phyloP scores from a whole-genome alignment of 2,329 filamentous ascomycete genomes.

The Diaporthe ampelina region DNA sequence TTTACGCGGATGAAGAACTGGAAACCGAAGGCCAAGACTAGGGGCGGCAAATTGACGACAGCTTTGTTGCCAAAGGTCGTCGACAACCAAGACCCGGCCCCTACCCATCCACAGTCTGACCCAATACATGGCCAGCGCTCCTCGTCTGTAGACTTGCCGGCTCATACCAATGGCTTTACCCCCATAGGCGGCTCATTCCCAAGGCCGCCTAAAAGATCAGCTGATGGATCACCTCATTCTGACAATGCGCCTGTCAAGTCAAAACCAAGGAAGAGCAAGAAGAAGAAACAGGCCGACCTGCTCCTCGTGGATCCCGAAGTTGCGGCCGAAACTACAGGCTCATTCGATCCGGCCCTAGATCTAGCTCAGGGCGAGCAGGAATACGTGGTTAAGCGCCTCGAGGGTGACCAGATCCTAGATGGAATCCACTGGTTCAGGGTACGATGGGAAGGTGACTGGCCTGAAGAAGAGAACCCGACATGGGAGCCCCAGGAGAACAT shows the following conservation, averaged over 20 bases:
- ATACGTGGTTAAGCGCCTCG: constrained; percentile 62
- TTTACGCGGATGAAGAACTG: neutral
- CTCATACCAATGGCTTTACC: constrained; percentile 45
- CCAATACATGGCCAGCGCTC: neutral
- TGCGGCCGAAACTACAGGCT: constrained; percentile 39
- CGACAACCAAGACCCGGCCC: neutral
- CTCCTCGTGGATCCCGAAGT: neutral
- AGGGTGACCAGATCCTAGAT: constrained; percentile 56
- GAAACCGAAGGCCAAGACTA: neutral
- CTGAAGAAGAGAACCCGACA: constrained; percentile 66
- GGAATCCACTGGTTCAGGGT: constrained; percentile 65
- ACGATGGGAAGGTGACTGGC: constrained; percentile 71
- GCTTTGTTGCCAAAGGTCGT: neutral
- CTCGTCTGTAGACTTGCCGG: neutral
- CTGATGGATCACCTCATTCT: neutral
- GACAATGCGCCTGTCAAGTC: neutral
- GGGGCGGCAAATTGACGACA: neutral
- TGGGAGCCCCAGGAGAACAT: constrained; percentile 72
- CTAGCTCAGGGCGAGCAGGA: constrained; percentile 46
- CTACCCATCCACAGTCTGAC: neutral
- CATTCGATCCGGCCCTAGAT: constrained; percentile 45
- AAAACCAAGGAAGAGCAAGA: constrained; percentile 11
- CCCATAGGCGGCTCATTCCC: constrained; percentile 45
- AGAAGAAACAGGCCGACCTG: constrained; percentile 23
- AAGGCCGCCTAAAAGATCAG: constrained; percentile 18